A percentile compares a stretch with the other conserved stretches of the same genome.
Evolutionary conservation across 768 basidiomycete species (phyloP).

Genomic region (Collybia mongolica): DNA sequence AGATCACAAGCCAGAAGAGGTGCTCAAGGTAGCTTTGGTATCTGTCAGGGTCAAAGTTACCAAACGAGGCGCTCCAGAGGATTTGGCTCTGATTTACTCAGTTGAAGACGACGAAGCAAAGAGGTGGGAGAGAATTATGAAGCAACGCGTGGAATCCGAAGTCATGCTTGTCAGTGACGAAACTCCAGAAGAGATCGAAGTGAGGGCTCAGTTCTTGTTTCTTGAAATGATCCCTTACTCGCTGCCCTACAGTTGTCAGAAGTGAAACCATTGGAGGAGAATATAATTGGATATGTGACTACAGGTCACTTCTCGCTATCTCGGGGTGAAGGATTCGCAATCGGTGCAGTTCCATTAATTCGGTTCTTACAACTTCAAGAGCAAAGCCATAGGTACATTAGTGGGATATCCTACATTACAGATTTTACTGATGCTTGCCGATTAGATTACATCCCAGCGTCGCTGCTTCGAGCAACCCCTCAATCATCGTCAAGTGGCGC

Average conservation of each 20-base stretch:
- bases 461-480: conserved; percentile 16
- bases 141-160: conserved; percentile 6
- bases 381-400: conserved; percentile 40
- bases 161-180: conserved; percentile 20
- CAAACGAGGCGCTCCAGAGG: conserved; percentile 69
- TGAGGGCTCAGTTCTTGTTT: conserved; percentile 1
- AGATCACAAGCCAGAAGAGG: conserved; percentile 32
- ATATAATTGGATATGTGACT: conserved; percentile 79
- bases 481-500: conserved; percentile 61
- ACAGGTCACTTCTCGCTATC: conserved; percentile 82
- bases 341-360: conserved; percentile 68
- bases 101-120: conserved; percentile 53
- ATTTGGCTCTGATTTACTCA: conserved; percentile 71
- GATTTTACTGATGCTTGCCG: conserved; percentile 1
- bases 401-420: neutral
- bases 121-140: conserved; percentile 41
- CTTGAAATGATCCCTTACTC: neutral
- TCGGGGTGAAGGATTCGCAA: conserved; percentile 72
- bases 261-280: conserved; percentile 34
- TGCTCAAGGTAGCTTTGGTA: conserved; percentile 65
- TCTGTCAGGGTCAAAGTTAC: conserved; percentile 62
- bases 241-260: conserved; percentile 40
- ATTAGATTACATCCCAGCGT: conserved; percentile 25
- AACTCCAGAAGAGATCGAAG: conserved; percentile 27
- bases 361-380: conserved; percentile 49